phyloP scores from a whole-genome alignment of 352 stramenopile species.

The Phytophthora melonis region DNA sequence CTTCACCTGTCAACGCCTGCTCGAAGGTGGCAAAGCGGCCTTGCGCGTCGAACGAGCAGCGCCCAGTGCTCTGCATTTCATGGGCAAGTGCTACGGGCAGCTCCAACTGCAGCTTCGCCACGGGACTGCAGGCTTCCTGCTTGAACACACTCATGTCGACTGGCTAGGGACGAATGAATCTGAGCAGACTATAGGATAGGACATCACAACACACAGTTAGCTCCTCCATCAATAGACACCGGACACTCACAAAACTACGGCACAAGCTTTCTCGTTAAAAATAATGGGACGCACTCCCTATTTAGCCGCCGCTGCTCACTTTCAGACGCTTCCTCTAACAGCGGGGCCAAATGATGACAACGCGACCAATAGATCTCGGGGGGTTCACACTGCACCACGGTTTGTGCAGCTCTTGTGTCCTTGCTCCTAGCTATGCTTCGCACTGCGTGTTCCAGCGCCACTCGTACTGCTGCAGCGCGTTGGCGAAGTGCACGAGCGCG shows the following conservation, averaged over 20 bases:
- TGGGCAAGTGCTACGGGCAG: slow-evolving; percentile 23
- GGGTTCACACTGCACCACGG: background rate
- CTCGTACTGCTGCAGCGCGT: slow-evolving; percentile 86
- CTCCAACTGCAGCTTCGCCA: slow-evolving; percentile 28
- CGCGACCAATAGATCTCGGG: slow-evolving; percentile 27
- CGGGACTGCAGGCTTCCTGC: slow-evolving; percentile 6
- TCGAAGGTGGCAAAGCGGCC: slow-evolving; percentile 46
- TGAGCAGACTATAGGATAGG: background rate
- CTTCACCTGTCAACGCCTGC: slow-evolving; percentile 27
- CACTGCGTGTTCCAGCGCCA: slow-evolving; percentile 88
- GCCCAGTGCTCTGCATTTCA: slow-evolving; percentile 35
- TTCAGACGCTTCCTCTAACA: background rate
- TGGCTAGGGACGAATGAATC: background rate
- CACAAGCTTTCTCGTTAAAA: slow-evolving; percentile 27
- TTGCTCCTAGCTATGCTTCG: slow-evolving; percentile 52
- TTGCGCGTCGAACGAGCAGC: slow-evolving; percentile 56
- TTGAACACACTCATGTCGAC: slow-evolving; percentile 12
- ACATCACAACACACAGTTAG: background rate
- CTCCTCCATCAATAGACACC: slow-evolving; percentile 8
- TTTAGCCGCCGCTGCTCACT: slow-evolving; percentile 14
- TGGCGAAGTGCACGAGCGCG: slow-evolving; percentile 86
- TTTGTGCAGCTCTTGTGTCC: background rate
- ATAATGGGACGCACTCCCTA: slow-evolving; percentile 36
- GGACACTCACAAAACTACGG: background rate
- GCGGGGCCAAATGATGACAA: slow-evolving; percentile 9